These are phyloP conservation scores for Trametes elegans DNA, from an alignment of 768 basidiomycete genomes.

Conservation along the genomic window DNA sequence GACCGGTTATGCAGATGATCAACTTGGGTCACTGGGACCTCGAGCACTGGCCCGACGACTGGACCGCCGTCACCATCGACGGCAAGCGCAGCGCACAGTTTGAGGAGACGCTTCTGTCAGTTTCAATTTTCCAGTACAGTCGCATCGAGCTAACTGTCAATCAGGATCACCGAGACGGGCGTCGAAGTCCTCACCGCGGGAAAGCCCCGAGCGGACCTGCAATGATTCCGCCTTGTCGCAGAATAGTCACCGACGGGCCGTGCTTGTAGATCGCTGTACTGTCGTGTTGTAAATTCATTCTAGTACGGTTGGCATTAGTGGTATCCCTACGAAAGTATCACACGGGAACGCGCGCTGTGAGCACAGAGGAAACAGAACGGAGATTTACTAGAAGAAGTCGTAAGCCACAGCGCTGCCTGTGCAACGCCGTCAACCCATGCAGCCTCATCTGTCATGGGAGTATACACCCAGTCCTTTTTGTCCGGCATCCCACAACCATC, in stretches of 20 bases:
- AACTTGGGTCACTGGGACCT: slow-evolving; percentile 82
- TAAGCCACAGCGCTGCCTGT: too few species aligned
- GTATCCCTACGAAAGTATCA: not conserved
- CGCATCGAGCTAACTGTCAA: not conserved
- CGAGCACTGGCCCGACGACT: slow-evolving; percentile 90
- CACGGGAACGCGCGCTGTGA: too few species aligned
- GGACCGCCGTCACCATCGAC: slow-evolving; percentile 93
- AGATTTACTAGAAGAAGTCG: not conserved
- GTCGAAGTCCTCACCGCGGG: slow-evolving; percentile 83
- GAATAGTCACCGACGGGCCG: not conserved
- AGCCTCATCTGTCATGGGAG: too few species aligned
- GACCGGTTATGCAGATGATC: slow-evolving; percentile 68
- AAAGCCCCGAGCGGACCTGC: slow-evolving; percentile 31
- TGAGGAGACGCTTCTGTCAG: slow-evolving; percentile 94
- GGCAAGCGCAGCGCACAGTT: slow-evolving; percentile 94
- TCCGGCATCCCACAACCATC: too few species aligned
- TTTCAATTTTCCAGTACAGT: slow-evolving; percentile 22
- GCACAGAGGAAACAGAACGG: not conserved
- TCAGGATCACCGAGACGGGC: slow-evolving; percentile 87
- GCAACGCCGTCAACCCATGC: too few species aligned
- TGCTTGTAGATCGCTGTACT: not conserved
- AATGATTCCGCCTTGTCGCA: slow-evolving; percentile 1
- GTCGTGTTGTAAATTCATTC: not conserved
- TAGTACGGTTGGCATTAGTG: not conserved
- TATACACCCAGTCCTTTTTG: too few species aligned